Base-by-base conservation (phyloP, 2,329 filamentous ascomycete species). In the Cladosporium sp. region DNA sequence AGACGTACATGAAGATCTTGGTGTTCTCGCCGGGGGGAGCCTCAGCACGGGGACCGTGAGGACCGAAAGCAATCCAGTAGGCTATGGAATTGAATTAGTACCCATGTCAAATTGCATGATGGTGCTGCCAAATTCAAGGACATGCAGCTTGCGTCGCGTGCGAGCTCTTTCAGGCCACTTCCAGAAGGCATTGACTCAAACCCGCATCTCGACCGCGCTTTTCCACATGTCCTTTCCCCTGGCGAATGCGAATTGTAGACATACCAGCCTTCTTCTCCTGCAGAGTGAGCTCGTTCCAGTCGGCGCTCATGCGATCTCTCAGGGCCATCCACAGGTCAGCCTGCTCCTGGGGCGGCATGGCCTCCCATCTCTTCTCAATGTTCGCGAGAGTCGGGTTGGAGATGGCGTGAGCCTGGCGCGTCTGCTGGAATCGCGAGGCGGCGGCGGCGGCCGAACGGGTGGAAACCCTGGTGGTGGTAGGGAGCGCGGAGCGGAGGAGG, bases 301-400 rank as follows among this genome's bases (percentile, higher is more conserved):
- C 90, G 65, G 82, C 84, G 87, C 95, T 96, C 93, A 98, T 98
- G 69, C 93, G 86, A 77, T 98, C 93, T 73, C 93, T 84, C 72
- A 98, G 79, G 63, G 86, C 79, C 93, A 98, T 98, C 93, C 93
- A 98, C 65, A 98, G 79, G 70, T 98, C 93, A 61, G 93, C 93
- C 83, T 98, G 93, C 82, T 98, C 93, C 80, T 95, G 90, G 58
- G 93, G 89, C 53, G 92, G 91, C 88, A 97, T 91, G 57, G 78
- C 82, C 79, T 98, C 93, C 93, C 93, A 98, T 78, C 93, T 82
- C 85, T 95, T 96, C 84, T 98, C 93, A 69, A 98, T 97, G 76
- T 95, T 90, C 74, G 89, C 88, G 67, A 98, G 83, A 53, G 89
- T 96, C 62, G 94, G 93, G 79, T 96, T 97, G 68, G 91, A 94